phyloP scores from a whole-genome alignment of 805 yeast species.

The Hanseniaspora nectarophila region DNA sequence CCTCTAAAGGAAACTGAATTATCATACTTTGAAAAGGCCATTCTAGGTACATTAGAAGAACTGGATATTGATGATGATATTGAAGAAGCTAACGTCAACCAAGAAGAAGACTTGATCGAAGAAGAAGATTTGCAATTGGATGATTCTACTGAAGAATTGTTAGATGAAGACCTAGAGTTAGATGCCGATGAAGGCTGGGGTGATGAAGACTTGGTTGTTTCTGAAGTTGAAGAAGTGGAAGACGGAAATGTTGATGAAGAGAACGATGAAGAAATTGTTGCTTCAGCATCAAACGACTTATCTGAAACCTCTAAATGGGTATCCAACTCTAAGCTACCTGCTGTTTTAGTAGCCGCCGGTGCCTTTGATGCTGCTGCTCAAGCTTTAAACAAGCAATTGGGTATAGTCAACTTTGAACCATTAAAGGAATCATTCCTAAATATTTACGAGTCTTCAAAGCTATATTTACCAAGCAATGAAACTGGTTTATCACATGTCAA shows the following conservation, averaged over 20 bases:
- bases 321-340: conserved; percentile 78
- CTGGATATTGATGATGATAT: conserved; percentile 37
- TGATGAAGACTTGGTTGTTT: conserved; percentile 31
- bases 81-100: conserved; percentile 25
- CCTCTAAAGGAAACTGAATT: conserved; percentile 62
- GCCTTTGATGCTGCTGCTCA: conserved; percentile 93
- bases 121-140: conserved; percentile 40
- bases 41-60: conserved; percentile 64
- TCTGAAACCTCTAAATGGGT: conserved; percentile 72
- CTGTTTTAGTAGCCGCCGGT: conserved; percentile 90
- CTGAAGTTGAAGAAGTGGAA: conserved; percentile 37
- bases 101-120: conserved; percentile 26
- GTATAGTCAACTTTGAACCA: conserved; percentile 78
- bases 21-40: conserved; percentile 76
- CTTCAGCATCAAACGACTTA: conserved; percentile 27
- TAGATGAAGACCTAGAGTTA: conserved; percentile 65
- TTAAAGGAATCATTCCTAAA: conserved; percentile 71
- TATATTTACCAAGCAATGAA: conserved; percentile 55
- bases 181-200: conserved; percentile 41
- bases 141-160: conserved; percentile 71
- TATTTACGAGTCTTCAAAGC: conserved; percentile 68
- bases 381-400: conserved; percentile 77
- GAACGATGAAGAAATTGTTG: conserved; percentile 31
- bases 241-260: conserved; percentile 58
- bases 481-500: conserved; percentile 62